Evolutionary conservation across 2,329 filamentous ascomycete genomes (phyloP).

Genomic region (Fusarium anthophilum): DNA sequence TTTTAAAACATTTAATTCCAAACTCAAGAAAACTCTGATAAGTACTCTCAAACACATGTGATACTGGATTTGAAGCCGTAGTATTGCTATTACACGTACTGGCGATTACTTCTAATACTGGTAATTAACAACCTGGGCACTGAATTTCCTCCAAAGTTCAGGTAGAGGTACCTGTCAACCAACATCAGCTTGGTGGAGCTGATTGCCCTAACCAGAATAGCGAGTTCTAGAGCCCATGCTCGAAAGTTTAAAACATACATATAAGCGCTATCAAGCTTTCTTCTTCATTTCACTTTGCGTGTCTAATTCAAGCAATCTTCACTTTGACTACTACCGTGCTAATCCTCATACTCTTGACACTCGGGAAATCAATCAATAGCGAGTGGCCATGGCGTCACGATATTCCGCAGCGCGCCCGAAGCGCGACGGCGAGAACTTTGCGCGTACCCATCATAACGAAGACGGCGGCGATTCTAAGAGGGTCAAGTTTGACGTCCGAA

Average conservation of each 20-base stretch:
- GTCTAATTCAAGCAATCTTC: neutral
- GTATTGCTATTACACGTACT: neutral
- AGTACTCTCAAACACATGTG: neutral
- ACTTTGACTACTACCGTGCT: neutral
- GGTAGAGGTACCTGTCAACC: neutral
- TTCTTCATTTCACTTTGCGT: conserved; percentile 20
- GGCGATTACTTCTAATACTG: neutral
- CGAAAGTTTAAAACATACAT: conserved; percentile 7
- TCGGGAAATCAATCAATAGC: neutral
- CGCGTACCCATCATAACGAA: conserved; percentile 75
- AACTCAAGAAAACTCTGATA: neutral
- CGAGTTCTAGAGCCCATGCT: neutral
- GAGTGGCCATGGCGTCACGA: conserved; percentile 61
- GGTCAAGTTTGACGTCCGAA: conserved; percentile 92
- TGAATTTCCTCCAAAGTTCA: neutral
- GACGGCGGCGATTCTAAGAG: conserved; percentile 69
- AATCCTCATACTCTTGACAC: neutral
- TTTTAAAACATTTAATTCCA: neutral
- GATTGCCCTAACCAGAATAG: conserved; percentile 19
- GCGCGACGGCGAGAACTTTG: conserved; percentile 82
- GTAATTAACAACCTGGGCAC: neutral
- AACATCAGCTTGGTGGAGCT: neutral
- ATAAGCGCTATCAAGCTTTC: conserved; percentile 22
- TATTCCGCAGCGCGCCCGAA: conserved; percentile 79
- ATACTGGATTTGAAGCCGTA: neutral